Conservation (phyloP, 2,329 filamentous ascomycete species). For the Xylaria sp. region DNA sequence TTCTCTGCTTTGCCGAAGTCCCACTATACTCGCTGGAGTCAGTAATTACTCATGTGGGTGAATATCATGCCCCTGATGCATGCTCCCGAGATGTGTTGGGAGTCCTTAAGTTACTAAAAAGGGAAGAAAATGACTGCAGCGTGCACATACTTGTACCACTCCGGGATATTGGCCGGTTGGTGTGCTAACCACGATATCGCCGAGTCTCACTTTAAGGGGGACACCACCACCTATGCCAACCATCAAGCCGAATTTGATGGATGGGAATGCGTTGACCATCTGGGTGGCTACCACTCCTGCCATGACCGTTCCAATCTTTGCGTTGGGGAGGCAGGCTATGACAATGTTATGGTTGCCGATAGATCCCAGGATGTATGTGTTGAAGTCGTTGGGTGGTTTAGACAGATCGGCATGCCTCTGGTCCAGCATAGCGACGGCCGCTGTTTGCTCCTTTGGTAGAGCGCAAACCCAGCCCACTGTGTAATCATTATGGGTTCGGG, state of each 20-base stretch:
- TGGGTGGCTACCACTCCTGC: constrained; percentile 48
- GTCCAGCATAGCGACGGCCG: constrained; percentile 18
- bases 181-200: constrained; percentile 43
- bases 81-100: too few species aligned
- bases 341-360: constrained; percentile 41
- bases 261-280: constrained; percentile 48
- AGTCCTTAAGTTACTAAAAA: too few species aligned
- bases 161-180: constrained; percentile 33
- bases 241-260: constrained; percentile 53
- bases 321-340: constrained; percentile 39
- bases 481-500: constrained; percentile 2
- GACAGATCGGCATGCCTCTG: not conserved
- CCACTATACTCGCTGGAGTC: too few species aligned
- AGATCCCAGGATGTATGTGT: constrained; percentile 39
- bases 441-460: constrained; percentile 10
- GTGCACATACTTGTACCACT: too few species aligned
- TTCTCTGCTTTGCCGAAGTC: constrained; percentile 39
- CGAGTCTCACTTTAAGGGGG: constrained; percentile 38
- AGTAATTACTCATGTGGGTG: too few species aligned
- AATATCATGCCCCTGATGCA: too few species aligned
- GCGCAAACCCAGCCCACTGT: constrained; percentile 14
- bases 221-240: constrained; percentile 54
- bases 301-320: constrained; percentile 48
- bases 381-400: constrained; percentile 20
- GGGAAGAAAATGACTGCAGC: too few species aligned